Evolutionary conservation across 1,284 basidiomycete species (phyloP).

Genomic region (Pyrrhoderma noxium): DNA sequence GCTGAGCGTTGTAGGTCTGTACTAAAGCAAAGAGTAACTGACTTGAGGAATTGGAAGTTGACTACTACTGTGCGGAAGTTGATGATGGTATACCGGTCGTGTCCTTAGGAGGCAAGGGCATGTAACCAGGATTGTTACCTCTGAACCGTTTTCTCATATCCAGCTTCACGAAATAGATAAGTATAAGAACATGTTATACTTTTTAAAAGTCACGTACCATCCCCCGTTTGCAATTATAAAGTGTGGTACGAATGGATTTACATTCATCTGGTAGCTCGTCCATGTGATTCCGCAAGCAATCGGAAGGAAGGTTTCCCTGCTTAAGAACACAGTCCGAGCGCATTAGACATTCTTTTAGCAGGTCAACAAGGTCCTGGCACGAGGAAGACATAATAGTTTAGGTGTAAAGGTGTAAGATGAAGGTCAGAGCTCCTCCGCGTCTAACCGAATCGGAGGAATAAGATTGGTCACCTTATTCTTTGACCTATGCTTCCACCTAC

Average conservation of each 20-base stretch:
- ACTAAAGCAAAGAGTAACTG: too few species aligned
- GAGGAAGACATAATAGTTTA: constrained; percentile 59
- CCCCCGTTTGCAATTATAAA: constrained; percentile 82
- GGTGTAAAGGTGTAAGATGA: background rate
- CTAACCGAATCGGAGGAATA: background rate
- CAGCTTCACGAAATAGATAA: constrained; percentile 37
- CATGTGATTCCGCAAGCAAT: constrained; percentile 67
- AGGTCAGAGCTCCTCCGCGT: background rate
- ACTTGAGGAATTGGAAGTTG: too few species aligned
- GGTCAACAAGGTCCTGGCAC: constrained; percentile 64
- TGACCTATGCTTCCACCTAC: constrained; percentile 31
- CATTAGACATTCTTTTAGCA: constrained; percentile 74
- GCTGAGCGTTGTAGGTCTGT: too few species aligned
- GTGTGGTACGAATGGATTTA: constrained; percentile 64
- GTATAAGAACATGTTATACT: background rate
- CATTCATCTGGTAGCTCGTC: constrained; percentile 73
- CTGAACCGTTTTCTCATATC: constrained; percentile 81
- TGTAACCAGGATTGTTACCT: constrained; percentile 57
- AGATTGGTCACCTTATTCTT: background rate
- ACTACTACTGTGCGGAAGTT: too few species aligned
- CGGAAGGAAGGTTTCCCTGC: constrained; percentile 63
- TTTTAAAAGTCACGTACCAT: constrained; percentile 52
- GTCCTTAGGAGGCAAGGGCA: constrained; percentile 6
- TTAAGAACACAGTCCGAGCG: constrained; percentile 79
- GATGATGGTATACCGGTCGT: background rate